phyloP scores from a whole-genome alignment of 1,284 basidiomycete species.

The Agaricales sp. region DNA sequence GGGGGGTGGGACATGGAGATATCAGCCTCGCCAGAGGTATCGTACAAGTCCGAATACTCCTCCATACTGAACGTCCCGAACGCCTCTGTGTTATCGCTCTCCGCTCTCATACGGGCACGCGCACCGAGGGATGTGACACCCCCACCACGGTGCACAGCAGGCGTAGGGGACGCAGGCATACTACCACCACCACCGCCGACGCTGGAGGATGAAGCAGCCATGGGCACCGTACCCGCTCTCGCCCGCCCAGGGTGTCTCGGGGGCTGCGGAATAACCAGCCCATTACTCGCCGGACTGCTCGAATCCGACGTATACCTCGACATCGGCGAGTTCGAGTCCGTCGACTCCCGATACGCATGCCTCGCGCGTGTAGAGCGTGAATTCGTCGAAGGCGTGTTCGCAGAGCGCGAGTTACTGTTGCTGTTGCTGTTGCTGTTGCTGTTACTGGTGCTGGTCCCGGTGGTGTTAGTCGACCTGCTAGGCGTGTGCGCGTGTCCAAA shows the following conservation, averaged over 20 bases:
- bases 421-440: constrained; percentile 22
- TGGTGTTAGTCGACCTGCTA: neutral
- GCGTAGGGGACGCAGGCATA: neutral
- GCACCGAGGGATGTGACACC: neutral
- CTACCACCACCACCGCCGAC: neutral
- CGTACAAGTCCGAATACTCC: neutral
- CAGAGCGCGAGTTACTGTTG: constrained; percentile 24
- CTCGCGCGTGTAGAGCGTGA: constrained; percentile 37
- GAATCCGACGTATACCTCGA: constrained; percentile 16
- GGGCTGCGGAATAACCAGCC: constrained; percentile 61
- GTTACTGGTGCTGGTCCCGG: neutral
- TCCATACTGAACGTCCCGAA: neutral
- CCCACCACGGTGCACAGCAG: neutral
- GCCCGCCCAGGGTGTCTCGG: constrained; percentile 47
- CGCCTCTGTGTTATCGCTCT: neutral
- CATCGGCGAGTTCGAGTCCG: constrained; percentile 37
- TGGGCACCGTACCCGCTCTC: constrained; percentile 44
- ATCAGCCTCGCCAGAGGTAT: neutral
- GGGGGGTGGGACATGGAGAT: neutral
- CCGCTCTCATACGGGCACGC: neutral
- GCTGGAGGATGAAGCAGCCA: neutral
- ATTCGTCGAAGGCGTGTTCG: constrained; percentile 32
- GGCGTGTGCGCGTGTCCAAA: neutral
- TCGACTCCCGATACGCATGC: constrained; percentile 46
- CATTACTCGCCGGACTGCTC: constrained; percentile 19